Percentiles rank a stretch among this genome's conserved stretches.
These are phyloP conservation scores for Lactifluus subvellereus DNA, from an alignment of 768 basidiomycete genomes.

Conservation along the genomic window DNA sequence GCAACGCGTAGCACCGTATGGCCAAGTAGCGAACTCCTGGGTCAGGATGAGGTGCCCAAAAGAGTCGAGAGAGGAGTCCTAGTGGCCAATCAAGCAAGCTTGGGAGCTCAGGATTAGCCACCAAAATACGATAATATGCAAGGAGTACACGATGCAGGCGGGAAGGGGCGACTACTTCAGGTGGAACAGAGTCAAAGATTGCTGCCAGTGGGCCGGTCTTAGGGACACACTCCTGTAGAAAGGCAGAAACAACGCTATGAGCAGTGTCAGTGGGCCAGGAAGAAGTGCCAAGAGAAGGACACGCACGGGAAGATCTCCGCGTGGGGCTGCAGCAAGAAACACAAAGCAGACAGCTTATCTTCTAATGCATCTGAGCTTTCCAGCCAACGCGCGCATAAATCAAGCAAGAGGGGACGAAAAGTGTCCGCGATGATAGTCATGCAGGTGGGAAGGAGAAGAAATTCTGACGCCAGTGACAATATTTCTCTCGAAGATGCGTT, in stretches of 20 bases:
- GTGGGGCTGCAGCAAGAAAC: slow-evolving; percentile 58
- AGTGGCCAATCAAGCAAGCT: slow-evolving; percentile 54
- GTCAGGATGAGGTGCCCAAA: slow-evolving; percentile 53
- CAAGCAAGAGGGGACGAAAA: slow-evolving; percentile 73
- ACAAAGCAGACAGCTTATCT: slow-evolving; percentile 54
- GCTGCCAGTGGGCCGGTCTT: slow-evolving; percentile 49
- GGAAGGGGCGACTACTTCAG: slow-evolving; percentile 34
- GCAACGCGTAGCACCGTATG: slow-evolving; percentile 70
- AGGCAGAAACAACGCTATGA: slow-evolving; percentile 49
- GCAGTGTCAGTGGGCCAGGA: slow-evolving; percentile 11
- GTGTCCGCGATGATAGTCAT: slow-evolving; percentile 55
- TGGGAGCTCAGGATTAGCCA: slow-evolving; percentile 67
- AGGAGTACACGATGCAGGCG: slow-evolving; percentile 68
- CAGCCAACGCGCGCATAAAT: slow-evolving; percentile 81
- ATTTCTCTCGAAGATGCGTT: slow-evolving; percentile 7
- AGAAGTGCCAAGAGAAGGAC: slow-evolving; percentile 6
- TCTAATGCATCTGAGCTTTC: slow-evolving; percentile 44
- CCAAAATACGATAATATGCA: slow-evolving; percentile 75
- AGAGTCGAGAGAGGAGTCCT: slow-evolving; percentile 38
- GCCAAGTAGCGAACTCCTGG: slow-evolving; percentile 61
- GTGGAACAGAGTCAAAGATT: slow-evolving; percentile 31
- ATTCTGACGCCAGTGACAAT: slow-evolving; percentile 44
- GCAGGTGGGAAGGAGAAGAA: slow-evolving; percentile 56
- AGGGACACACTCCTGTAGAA: slow-evolving; percentile 42
- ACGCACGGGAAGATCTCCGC: slow-evolving; percentile 70